Conservation (phyloP, 2,329 filamentous ascomycete species). For the Blastomyces parvus region DNA sequence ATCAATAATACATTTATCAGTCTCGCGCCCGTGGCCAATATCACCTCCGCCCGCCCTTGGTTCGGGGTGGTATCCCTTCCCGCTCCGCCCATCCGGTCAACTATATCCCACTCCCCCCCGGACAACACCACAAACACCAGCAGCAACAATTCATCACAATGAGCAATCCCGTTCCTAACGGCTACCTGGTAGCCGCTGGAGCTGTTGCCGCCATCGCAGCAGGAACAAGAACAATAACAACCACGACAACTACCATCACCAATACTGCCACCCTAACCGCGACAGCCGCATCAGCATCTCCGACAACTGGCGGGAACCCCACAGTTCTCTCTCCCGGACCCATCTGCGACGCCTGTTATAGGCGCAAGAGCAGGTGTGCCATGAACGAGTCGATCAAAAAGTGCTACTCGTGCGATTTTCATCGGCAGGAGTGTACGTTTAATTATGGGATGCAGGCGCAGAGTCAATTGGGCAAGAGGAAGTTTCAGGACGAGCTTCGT, state of each 20-base stretch:
- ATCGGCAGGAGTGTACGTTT: constrained; percentile 38
- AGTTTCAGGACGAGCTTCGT: constrained; percentile 25
- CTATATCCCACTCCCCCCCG: neutral
- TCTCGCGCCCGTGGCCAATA: neutral
- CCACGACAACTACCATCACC: no score
- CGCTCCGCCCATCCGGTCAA: constrained; percentile 7
- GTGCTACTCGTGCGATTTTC: constrained; percentile 38
- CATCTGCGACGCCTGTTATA: constrained; percentile 36
- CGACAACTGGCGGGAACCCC: neutral
- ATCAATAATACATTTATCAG: neutral
- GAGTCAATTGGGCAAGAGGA: constrained; percentile 30
- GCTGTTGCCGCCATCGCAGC: neutral
- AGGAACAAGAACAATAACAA: neutral
- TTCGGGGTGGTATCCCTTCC: neutral
- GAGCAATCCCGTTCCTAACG: neutral
- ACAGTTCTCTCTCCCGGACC: neutral
- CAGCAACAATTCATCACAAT: neutral
- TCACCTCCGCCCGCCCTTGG: neutral
- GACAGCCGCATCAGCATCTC: neutral
- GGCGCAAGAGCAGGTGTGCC: constrained; percentile 35
- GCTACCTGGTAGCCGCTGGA: neutral
- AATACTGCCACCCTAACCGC: no score
- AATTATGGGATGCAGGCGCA: constrained; percentile 17
- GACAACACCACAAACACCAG: neutral
- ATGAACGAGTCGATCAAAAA: constrained; percentile 38